These are phyloP conservation scores for Ceratocystis cubensis DNA, from an alignment of 2,329 filamentous ascomycete genomes.

Conservation along the genomic window DNA sequence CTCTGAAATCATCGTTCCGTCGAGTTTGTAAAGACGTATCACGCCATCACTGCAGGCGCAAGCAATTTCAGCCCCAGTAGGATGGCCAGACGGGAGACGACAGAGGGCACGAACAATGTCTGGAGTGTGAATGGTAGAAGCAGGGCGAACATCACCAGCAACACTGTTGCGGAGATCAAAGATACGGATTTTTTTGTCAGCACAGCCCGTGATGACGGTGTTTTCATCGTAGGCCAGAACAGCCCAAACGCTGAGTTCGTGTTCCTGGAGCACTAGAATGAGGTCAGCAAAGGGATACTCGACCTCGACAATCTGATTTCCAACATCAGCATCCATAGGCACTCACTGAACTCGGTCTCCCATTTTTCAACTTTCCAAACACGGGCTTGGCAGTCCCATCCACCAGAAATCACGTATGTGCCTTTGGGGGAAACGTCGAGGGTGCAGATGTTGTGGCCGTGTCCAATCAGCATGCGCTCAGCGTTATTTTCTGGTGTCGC, in stretches of 20 bases:
- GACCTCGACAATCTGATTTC: not conserved
- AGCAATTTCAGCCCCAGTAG: conserved; percentile 80
- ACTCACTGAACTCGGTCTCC: conserved; percentile 50
- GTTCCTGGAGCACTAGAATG: conserved; percentile 49
- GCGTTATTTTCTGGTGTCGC: conserved; percentile 60
- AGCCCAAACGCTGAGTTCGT: conserved; percentile 74
- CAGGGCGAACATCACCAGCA: conserved; percentile 39
- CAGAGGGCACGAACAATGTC: conserved; percentile 85
- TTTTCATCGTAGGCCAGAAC: conserved; percentile 70
- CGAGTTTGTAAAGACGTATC: conserved; percentile 74
- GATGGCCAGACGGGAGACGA: conserved; percentile 60
- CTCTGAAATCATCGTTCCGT: conserved; percentile 62
- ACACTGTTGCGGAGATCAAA: conserved; percentile 58
- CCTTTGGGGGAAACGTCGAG: conserved; percentile 65
- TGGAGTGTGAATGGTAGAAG: conserved; percentile 48
- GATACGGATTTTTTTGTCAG: conserved; percentile 78
- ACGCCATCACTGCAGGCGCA: conserved; percentile 88
- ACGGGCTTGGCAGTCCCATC: conserved; percentile 82
- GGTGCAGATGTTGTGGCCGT: conserved; percentile 76
- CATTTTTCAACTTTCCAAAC: conserved; percentile 80
- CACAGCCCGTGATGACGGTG: conserved; percentile 80
- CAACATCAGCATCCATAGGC: conserved; percentile 19
- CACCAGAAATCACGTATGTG: conserved; percentile 70
- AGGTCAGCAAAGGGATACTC: not conserved
- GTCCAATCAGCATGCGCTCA: conserved; percentile 74